Conservation (phyloP, 257 asterid species). For the Sherardia arvensis region DNA sequence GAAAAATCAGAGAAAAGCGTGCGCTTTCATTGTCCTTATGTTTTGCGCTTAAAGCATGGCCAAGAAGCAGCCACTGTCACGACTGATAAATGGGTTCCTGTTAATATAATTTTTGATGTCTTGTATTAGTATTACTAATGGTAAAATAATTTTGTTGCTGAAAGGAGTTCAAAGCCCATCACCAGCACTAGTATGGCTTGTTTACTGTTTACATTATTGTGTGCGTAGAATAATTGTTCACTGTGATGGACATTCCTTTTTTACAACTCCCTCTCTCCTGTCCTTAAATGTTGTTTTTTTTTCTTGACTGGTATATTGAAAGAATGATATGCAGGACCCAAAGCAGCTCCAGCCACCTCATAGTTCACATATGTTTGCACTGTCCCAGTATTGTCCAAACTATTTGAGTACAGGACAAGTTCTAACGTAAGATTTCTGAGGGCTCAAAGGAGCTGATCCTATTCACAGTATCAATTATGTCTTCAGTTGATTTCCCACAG, state of each 20-base stretch:
- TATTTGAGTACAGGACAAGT: slow-evolving; percentile 60
- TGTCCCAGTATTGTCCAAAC: slow-evolving; percentile 71
- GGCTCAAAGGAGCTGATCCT: background rate
- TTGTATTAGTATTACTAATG: background rate
- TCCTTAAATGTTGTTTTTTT: slow-evolving; percentile 7
- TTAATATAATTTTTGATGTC: background rate
- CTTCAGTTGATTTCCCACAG: slow-evolving; percentile 10
- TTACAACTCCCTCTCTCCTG: background rate
- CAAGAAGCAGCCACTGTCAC: too few species aligned
- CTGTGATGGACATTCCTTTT: slow-evolving; percentile 6
- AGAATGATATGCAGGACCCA: slow-evolving; percentile 63
- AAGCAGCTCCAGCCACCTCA: slow-evolving; percentile 80
- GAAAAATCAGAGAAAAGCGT: too few species aligned
- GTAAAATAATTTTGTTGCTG: background rate
- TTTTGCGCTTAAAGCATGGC: too few species aligned
- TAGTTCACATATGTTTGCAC: slow-evolving; percentile 67
- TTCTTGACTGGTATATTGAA: slow-evolving; percentile 16
- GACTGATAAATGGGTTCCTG: background rate
- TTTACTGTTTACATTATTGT: background rate
- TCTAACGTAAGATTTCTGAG: slow-evolving; percentile 60
- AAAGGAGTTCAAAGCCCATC: background rate
- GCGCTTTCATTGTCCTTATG: background rate
- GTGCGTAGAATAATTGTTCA: background rate
- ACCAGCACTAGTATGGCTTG: background rate
- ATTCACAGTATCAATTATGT: background rate